Evolutionary conservation across 345 rosid genomes (phyloP).

Genomic region (Acer negundo): DNA sequence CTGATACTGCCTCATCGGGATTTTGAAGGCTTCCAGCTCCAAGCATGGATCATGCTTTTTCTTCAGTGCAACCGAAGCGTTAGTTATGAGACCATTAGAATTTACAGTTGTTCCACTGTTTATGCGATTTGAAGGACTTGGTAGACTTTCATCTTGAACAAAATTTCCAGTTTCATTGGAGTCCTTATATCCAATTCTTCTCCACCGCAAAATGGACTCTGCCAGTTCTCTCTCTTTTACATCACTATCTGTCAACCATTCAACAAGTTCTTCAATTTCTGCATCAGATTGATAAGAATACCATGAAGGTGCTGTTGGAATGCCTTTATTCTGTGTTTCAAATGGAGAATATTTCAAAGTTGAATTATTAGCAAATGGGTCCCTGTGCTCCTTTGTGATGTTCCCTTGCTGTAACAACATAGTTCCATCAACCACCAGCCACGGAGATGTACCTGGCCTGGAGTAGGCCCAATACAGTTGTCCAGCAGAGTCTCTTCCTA

Average conservation of each 20-base stretch:
- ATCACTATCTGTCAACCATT: constrained; percentile 32
- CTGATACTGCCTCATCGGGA: not conserved
- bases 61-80: constrained; percentile 30
- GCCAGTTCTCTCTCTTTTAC: constrained; percentile 26
- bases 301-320: constrained; percentile 23
- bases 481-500: constrained; percentile 42
- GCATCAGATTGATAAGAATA: constrained; percentile 33
- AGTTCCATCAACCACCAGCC: constrained; percentile 33
- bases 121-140: not conserved
- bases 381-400: not conserved
- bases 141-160: constrained; percentile 10
- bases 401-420: constrained; percentile 8
- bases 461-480: constrained; percentile 35
- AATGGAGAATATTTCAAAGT: constrained; percentile 6
- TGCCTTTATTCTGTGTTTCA: not conserved
- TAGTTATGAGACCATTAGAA: constrained; percentile 17
- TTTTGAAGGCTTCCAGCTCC: constrained; percentile 7
- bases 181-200: constrained; percentile 15
- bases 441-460: constrained; percentile 33
- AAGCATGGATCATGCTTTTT: constrained; percentile 32
- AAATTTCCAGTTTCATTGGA: not conserved
- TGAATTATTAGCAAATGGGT: not conserved
- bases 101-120: constrained; percentile 2
- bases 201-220: constrained; percentile 27
- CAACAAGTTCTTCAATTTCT: constrained; percentile 36